Evolutionary conservation across 106 monocot species (phyloP).

Genomic region (Posidonia australis): DNA sequence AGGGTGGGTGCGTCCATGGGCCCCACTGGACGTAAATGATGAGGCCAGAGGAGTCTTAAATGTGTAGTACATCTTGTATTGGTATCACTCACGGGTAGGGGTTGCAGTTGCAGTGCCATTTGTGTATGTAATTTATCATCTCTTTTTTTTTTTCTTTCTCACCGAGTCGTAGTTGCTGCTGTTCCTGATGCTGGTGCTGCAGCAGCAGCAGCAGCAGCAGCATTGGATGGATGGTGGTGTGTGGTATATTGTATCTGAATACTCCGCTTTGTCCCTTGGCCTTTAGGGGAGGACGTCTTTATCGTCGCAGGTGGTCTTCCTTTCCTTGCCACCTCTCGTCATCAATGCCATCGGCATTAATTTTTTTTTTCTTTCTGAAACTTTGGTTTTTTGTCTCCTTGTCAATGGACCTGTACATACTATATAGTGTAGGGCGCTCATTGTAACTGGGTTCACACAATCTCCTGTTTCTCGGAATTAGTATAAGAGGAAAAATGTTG

Average conservation of each 20-base stretch:
- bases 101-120: not conserved
- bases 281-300: slow-evolving; percentile 6
- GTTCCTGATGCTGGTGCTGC: not conserved
- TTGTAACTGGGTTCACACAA: no score
- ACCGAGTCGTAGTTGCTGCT: not conserved
- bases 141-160: not conserved
- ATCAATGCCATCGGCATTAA: not conserved
- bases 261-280: slow-evolving; percentile 17
- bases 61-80: not conserved
- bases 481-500: no score
- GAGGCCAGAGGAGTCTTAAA: not conserved
- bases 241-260: slow-evolving; percentile 10
- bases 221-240: slow-evolving; percentile 2
- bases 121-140: not conserved
- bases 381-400: not conserved
- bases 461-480: no score
- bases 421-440: no score
- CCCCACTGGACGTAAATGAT: not conserved
- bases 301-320: slow-evolving; percentile 1
- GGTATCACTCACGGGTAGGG: slow-evolving; percentile 1
- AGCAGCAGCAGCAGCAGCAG: slow-evolving; percentile 1
- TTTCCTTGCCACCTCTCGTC: not conserved
- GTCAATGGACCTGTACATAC: no score
- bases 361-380: not conserved
- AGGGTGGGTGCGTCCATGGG: not conserved